Evolutionary conservation across 2,329 filamentous ascomycete genomes (phyloP).

Genomic region (Cladophialophora yegresii): DNA sequence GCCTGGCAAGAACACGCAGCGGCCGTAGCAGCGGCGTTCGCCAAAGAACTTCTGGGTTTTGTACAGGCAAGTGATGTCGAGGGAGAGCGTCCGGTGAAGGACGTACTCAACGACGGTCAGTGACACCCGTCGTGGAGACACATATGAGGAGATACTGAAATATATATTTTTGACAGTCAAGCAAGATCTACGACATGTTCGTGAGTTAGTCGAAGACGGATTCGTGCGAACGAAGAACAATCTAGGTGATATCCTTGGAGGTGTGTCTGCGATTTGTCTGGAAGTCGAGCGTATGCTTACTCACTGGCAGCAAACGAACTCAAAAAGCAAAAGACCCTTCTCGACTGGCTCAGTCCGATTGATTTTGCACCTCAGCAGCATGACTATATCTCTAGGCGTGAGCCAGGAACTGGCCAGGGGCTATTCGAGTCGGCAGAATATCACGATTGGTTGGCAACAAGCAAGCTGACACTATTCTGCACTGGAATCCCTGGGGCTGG

Average conservation of each 20-base stretch:
- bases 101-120: not conserved
- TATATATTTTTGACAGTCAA: not conserved
- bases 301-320: not conserved
- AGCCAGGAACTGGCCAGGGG: slow-evolving; percentile 50
- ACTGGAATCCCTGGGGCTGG: slow-evolving; percentile 54
- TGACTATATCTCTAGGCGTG: slow-evolving; percentile 42
- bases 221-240: not conserved
- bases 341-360: slow-evolving; percentile 9
- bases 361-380: slow-evolving; percentile 45
- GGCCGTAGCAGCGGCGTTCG: slow-evolving; percentile 20
- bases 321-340: not conserved
- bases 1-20: slow-evolving; percentile 27
- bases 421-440: slow-evolving; percentile 46
- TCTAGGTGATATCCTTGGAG: not conserved
- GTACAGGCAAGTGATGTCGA: not conserved
- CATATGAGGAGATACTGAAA: not conserved
- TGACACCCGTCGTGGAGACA: not conserved
- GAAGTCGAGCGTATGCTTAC: not conserved
- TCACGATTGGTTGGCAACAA: slow-evolving; percentile 38
- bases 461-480: slow-evolving; percentile 47
- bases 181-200: not conserved
- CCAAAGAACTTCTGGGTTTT: slow-evolving; percentile 14
- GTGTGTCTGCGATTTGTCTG: not conserved
- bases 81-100: not conserved
- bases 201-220: not conserved